phyloP scores from a whole-genome alignment of 2,329 filamentous ascomycete genomes.

The Fusarium nurragi region DNA sequence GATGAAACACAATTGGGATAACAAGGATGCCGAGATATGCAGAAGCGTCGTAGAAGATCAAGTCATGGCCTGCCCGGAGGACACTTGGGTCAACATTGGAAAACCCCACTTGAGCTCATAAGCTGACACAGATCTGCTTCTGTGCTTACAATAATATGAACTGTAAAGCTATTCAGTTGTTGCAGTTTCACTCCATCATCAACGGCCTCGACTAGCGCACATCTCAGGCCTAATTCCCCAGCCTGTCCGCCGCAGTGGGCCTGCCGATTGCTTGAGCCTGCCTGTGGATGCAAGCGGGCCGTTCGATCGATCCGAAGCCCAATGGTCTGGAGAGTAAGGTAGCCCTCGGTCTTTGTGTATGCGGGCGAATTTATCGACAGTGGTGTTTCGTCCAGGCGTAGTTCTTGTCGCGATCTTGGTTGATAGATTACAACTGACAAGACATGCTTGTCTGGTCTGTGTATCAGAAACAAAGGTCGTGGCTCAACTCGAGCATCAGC shows the following conservation, averaged over 20 bases:
- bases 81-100: neutral
- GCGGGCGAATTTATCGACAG: neutral
- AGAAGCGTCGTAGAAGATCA: neutral
- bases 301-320: constrained; percentile 29
- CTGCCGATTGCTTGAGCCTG: constrained; percentile 19
- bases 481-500: neutral
- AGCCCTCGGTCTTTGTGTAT: constrained; percentile 1
- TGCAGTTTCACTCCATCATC: constrained; percentile 5
- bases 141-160: constrained; percentile 1
- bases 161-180: neutral
- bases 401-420: neutral
- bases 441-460: neutral
- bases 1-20: constrained; percentile 15
- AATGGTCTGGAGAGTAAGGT: constrained; percentile 24
- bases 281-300: constrained; percentile 28
- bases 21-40: neutral
- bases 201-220: constrained; percentile 16
- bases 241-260: constrained; percentile 17
- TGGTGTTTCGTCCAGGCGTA: neutral
- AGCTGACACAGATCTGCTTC: neutral
- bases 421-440: neutral
- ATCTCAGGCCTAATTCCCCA: constrained; percentile 9
- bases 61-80: constrained; percentile 2
- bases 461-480: constrained; percentile 19
- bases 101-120: neutral